phyloP scores from a whole-genome alignment of 2,329 filamentous ascomycete species.

The Elsinoe necatrix region DNA sequence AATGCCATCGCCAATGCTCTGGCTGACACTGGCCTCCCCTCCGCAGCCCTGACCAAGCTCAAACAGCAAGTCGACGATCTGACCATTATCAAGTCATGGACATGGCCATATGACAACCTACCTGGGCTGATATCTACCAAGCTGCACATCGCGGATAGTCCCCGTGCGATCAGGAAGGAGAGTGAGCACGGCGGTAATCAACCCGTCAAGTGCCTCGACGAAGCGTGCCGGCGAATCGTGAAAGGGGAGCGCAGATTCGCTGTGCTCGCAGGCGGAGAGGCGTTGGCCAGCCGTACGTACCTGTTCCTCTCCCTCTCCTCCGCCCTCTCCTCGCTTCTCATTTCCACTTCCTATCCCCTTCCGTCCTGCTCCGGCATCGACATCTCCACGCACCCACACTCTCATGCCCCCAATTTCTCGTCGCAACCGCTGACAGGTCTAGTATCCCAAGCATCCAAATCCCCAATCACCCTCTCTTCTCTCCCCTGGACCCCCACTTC shows the following conservation, averaged over 20 bases:
- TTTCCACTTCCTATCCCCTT: too few species aligned
- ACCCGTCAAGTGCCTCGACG: constrained; percentile 54
- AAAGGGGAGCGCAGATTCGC: constrained; percentile 48
- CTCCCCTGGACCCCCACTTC: constrained; percentile 1
- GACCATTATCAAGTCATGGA: constrained; percentile 55
- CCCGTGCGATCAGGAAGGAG: constrained; percentile 28
- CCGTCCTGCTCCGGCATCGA: too few species aligned
- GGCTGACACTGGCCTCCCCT: constrained; percentile 38
- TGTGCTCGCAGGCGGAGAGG: constrained; percentile 56
- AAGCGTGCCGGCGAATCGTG: constrained; percentile 51
- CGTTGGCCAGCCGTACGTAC: constrained; percentile 47
- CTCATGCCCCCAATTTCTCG: too few species aligned
- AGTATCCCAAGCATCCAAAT: constrained; percentile 47
- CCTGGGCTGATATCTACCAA: constrained; percentile 45
- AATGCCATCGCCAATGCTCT: constrained; percentile 47
- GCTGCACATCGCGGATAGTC: constrained; percentile 33
- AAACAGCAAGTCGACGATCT: constrained; percentile 48
- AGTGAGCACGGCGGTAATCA: constrained; percentile 57
- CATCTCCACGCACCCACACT: background rate
- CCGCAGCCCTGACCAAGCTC: constrained; percentile 28
- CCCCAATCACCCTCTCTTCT: constrained; percentile 25
- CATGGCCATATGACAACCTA: constrained; percentile 56
- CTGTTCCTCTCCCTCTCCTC: background rate
- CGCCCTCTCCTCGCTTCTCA: background rate
- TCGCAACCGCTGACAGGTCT: too few species aligned